A percentile compares a stretch with the other conserved stretches of the same genome.
Conservation (phyloP, 2,329 filamentous ascomycete genomes). For the Beauveria varroae region DNA sequence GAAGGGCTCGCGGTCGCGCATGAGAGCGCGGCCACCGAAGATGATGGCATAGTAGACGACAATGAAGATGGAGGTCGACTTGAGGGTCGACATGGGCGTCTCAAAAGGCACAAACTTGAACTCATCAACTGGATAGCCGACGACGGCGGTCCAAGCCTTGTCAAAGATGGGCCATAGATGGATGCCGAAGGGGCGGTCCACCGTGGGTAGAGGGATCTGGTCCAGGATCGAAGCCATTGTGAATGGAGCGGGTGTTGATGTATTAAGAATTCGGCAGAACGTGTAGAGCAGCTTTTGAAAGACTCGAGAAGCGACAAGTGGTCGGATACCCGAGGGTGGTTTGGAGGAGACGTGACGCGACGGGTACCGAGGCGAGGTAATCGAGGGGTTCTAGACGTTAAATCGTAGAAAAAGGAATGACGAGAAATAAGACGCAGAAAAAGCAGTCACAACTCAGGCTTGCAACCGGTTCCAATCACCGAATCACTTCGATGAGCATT, state of each 20-base stretch:
- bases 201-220: conserved; percentile 61
- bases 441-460: neutral
- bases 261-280: conserved; percentile 11
- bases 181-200: conserved; percentile 89
- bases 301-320: neutral
- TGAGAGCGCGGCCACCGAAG: conserved; percentile 84
- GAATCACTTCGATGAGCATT: neutral
- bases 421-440: conserved; percentile 21
- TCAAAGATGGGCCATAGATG: conserved; percentile 92
- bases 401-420: conserved; percentile 25
- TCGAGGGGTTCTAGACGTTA: conserved; percentile 3
- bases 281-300: neutral
- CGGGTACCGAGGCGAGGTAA: neutral
- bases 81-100: conserved; percentile 86
- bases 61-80: conserved; percentile 72
- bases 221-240: conserved; percentile 42
- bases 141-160: conserved; percentile 68
- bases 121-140: conserved; percentile 76
- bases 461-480: conserved; percentile 3
- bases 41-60: conserved; percentile 88
- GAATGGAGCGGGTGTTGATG: conserved; percentile 7
- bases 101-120: conserved; percentile 76
- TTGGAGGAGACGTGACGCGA: conserved; percentile 1
- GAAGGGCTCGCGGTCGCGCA: conserved; percentile 79
- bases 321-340: neutral